Evolutionary conservation across 192 early-diverging fungal genomes (phyloP), one percentile per base, ranked within the genome.

Genomic region (Podila minutissima): DNA sequence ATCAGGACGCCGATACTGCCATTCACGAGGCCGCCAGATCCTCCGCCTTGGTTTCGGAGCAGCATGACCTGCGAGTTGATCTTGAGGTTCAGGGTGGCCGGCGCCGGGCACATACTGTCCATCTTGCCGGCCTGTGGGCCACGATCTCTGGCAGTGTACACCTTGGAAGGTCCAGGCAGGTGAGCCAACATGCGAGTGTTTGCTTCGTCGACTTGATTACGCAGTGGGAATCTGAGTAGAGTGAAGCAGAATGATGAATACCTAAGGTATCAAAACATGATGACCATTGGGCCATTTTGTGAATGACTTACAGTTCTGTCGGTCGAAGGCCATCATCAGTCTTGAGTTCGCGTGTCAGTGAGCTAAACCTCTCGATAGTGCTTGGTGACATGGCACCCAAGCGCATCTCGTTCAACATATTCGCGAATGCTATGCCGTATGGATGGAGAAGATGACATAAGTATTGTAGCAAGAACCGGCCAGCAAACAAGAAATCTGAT

Each of bases 331-430:
- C 87, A 48, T 89, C 91, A 6, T 67, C 71, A 59, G 83, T 85
- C 28, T 33, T 68, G 1, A 89, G 89, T 66, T 33, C 79, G 5
- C 88, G 88, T 31, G 77, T 85, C 49, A 91, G 83, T 1, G 60
- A 67, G 12, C 58, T 74, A 55, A 97, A 91, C 2, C 81, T 68
- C 5, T 70, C 26, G 20, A 85, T 74, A 11, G 91, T 88, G 19
- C 83, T 62, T 1, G 72, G 64, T 0, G 93, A 88, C 50, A 95
- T 81, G 13, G 71, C 69, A 11, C 95, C 95, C 38, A 94, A 67
- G 63, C 96, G 91, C 83, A 96, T 88, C 76, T 97, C 94, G 75
- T 97, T 95, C 38, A 97, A 85, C 75, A 97, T 90, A 67, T 91
- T 84, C 46, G 94, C 87, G 71, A 97, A 95, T 12, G 78, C 86